A percentile compares a stretch with the other conserved stretches of the same genome.
Conservation (phyloP, 768 basidiomycete genomes). For the Boletellus ananas region DNA sequence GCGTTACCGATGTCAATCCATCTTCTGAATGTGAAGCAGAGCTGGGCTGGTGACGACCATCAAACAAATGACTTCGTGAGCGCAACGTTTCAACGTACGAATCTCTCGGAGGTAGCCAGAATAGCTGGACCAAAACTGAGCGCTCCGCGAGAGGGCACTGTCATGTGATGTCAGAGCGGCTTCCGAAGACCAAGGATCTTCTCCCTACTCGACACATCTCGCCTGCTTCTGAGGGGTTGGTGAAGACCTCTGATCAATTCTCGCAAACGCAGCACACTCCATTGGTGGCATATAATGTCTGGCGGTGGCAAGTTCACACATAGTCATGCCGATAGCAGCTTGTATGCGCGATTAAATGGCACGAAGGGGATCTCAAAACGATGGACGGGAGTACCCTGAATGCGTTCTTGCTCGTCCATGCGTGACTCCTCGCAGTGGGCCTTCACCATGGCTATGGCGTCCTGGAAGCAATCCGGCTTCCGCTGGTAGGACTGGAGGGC, state of each 20-base stretch:
- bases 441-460: slow-evolving; percentile 45
- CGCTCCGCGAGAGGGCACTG: slow-evolving; percentile 72
- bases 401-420: slow-evolving; percentile 55
- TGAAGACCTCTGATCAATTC: background rate
- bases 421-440: slow-evolving; percentile 53
- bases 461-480: slow-evolving; percentile 63
- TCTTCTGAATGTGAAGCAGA: slow-evolving; percentile 69
- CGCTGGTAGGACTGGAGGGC: slow-evolving; percentile 40
- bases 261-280: slow-evolving; percentile 47
- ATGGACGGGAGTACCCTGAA: slow-evolving; percentile 44
- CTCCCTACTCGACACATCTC: slow-evolving; percentile 49
- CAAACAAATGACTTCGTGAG: slow-evolving; percentile 10
- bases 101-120: slow-evolving; percentile 80
- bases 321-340: slow-evolving; percentile 76
- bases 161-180: background rate
- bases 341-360: slow-evolving; percentile 23
- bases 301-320: slow-evolving; percentile 77
- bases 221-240: slow-evolving; percentile 32
- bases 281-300: slow-evolving; percentile 62
- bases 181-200: background rate
- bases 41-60: slow-evolving; percentile 51
- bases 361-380: background rate
- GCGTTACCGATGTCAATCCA: slow-evolving; percentile 70
- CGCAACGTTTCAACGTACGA: slow-evolving; percentile 45
- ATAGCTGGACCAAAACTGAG: slow-evolving; percentile 84